phyloP scores from a whole-genome alignment of 2,329 filamentous ascomycete species.

The Fusarium sp. region DNA sequence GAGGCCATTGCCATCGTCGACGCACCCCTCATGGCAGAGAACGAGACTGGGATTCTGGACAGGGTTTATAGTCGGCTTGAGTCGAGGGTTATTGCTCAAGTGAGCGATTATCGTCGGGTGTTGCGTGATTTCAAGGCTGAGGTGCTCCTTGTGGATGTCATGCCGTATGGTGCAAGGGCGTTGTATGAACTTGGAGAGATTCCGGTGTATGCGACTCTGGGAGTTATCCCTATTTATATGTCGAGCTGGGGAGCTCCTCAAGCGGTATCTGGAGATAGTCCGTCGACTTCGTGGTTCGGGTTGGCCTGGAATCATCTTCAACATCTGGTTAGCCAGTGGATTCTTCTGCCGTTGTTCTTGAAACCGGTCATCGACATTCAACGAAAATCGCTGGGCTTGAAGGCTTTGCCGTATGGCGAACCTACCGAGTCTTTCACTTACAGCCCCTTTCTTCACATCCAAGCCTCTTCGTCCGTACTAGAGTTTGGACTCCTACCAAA shows the following conservation, averaged over 20 bases:
- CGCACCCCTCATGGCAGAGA: constrained; percentile 40
- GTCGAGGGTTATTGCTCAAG: constrained; percentile 47
- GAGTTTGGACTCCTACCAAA: constrained; percentile 46
- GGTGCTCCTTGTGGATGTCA: constrained; percentile 50
- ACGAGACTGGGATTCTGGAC: constrained; percentile 47
- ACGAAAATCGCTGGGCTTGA: constrained; percentile 43
- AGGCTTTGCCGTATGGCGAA: constrained; percentile 43
- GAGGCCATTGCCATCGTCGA: constrained; percentile 45
- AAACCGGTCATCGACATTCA: constrained; percentile 46
- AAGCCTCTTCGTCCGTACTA: constrained; percentile 47
- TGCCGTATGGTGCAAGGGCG: constrained; percentile 50
- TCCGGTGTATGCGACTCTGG: constrained; percentile 50
- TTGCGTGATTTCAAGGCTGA: constrained; percentile 44
- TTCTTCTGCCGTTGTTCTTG: constrained; percentile 42
- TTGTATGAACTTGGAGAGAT: constrained; percentile 48
- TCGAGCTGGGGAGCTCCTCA: constrained; percentile 44
- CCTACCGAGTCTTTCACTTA: constrained; percentile 47
- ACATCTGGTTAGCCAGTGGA: constrained; percentile 43
- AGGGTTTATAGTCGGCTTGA: constrained; percentile 39
- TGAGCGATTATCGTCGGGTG: constrained; percentile 48
- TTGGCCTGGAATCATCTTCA: constrained; percentile 42
- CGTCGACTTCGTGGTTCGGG: constrained; percentile 41
- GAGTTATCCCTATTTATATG: constrained; percentile 51
- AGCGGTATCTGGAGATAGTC: constrained; percentile 46
- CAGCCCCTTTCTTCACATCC: constrained; percentile 51